Conservation (phyloP, 164 flowering plant species). For the Berberis thunbergii region DNA sequence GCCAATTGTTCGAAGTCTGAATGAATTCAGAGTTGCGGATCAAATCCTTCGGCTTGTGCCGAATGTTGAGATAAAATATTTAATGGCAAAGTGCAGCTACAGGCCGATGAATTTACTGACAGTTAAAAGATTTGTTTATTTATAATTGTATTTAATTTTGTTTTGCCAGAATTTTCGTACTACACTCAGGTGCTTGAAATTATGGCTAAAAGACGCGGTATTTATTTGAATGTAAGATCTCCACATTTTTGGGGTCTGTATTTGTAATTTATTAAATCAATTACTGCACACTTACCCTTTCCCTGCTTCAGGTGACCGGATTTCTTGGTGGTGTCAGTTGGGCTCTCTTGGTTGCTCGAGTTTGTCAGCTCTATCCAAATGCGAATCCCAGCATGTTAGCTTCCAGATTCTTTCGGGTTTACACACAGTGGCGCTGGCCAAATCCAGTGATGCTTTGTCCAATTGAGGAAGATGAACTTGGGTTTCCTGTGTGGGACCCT, state of each 20-base stretch:
- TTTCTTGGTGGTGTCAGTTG: slow-evolving; percentile 99
- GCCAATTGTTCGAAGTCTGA: slow-evolving; percentile 41
- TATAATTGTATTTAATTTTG: neutral
- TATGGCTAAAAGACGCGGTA: slow-evolving; percentile 93
- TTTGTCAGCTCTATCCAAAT: slow-evolving; percentile 95
- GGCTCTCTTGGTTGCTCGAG: slow-evolving; percentile 92
- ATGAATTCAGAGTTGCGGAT: slow-evolving; percentile 53
- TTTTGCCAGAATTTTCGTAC: slow-evolving; percentile 68
- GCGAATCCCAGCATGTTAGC: slow-evolving; percentile 93
- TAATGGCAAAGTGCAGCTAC: too few species aligned
- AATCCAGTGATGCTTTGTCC: slow-evolving; percentile 94
- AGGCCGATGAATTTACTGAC: too few species aligned
- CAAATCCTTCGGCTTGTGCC: slow-evolving; percentile 44
- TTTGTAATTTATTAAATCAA: too few species aligned
- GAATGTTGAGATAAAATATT: slow-evolving; percentile 27
- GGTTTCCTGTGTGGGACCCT: slow-evolving; percentile 91
- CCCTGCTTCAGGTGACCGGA: slow-evolving; percentile 67
- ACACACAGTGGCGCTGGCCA: slow-evolving; percentile 99
- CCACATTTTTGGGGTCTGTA: neutral
- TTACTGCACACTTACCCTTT: neutral
- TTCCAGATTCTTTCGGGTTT: slow-evolving; percentile 85
- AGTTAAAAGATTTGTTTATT: slow-evolving; percentile 18
- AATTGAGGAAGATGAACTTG: slow-evolving; percentile 85
- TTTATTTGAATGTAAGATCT: slow-evolving; percentile 87
- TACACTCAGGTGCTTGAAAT: slow-evolving; percentile 75